Conservation (phyloP, 306 rosid species). For the Pueraria montana region DNA sequence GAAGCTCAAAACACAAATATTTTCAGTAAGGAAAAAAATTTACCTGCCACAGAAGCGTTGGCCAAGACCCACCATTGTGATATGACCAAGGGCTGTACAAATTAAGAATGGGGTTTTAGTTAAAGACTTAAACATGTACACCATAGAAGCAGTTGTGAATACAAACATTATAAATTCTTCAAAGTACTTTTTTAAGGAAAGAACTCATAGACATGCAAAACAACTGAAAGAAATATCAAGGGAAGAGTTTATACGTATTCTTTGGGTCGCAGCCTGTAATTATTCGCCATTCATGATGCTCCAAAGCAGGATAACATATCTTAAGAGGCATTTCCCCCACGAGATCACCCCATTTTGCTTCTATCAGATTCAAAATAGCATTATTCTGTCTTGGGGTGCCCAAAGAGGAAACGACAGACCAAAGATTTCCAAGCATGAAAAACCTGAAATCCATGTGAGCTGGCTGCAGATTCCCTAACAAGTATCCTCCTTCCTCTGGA, state of each 20-base stretch:
- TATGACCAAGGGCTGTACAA: slow-evolving; percentile 94
- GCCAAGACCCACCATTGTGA: slow-evolving; percentile 99
- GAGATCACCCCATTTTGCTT: slow-evolving; percentile 91
- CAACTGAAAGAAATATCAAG: slow-evolving; percentile 3
- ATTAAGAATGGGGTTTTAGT: slow-evolving; percentile 43
- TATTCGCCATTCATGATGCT: slow-evolving; percentile 91
- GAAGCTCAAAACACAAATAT: neutral
- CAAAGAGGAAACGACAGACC: slow-evolving; percentile 90
- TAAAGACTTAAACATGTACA: neutral
- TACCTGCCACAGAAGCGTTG: slow-evolving; percentile 99
- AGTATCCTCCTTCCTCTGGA: slow-evolving; percentile 92
- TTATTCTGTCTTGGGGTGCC: slow-evolving; percentile 91
- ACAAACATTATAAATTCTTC: slow-evolving; percentile 25
- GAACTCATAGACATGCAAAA: neutral
- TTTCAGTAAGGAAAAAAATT: slow-evolving; percentile 35
- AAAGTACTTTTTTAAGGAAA: neutral
- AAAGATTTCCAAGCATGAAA: slow-evolving; percentile 94
- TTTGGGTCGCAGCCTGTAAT: slow-evolving; percentile 97
- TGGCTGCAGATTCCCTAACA: slow-evolving; percentile 94
- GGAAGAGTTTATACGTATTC: slow-evolving; percentile 74
- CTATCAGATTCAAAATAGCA: slow-evolving; percentile 77
- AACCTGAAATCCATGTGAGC: slow-evolving; percentile 99
- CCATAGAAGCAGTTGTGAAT: slow-evolving; percentile 27
- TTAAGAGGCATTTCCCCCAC: slow-evolving; percentile 92
- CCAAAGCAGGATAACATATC: slow-evolving; percentile 94